Percentiles rank a stretch among this genome's conserved stretches.
These are phyloP conservation scores for Tylopilus sp. DNA, from an alignment of 768 basidiomycete species.

Conservation along the genomic window DNA sequence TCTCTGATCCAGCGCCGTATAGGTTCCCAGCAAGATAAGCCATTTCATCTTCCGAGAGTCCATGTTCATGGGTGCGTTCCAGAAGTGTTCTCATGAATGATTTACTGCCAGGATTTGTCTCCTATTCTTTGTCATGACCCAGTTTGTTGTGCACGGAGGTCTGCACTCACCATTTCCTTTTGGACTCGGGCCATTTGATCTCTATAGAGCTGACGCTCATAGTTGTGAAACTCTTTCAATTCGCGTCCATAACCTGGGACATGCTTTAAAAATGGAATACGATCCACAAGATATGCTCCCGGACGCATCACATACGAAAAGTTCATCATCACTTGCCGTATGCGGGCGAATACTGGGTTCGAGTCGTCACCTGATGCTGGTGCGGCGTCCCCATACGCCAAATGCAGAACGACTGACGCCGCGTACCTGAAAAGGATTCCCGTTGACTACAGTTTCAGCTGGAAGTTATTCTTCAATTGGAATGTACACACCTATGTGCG, in stretches of 20 bases:
- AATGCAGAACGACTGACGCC: too few relatives aligned
- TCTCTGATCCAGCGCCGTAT: conserved; percentile 59
- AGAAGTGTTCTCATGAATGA: conserved; percentile 53
- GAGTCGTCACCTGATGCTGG: too few relatives aligned
- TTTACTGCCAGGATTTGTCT: neutral
- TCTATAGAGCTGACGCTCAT: conserved; percentile 48
- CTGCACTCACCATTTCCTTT: conserved; percentile 36
- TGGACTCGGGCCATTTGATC: conserved; percentile 44
- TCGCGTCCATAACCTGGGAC: conserved; percentile 56
- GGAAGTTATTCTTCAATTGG: too few relatives aligned
- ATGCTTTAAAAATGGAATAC: conserved; percentile 34
- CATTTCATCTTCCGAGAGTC: conserved; percentile 48
- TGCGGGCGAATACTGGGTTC: conserved; percentile 19
- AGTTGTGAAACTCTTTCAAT: conserved; percentile 47
- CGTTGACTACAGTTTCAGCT: too few relatives aligned
- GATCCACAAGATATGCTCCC: too few relatives aligned
- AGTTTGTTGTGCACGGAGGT: neutral
- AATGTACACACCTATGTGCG: too few relatives aligned
- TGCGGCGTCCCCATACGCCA: too few relatives aligned
- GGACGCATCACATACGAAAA: conserved; percentile 14
- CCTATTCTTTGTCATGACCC: neutral
- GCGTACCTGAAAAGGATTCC: too few relatives aligned
- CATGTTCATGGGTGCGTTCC: conserved; percentile 44
- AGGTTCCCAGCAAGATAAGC: conserved; percentile 57
- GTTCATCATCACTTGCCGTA: conserved; percentile 13